These are phyloP conservation scores for Tetrahymena malaccensis DNA, from an alignment of 73 alveolate genomes.

Conservation along the genomic window DNA sequence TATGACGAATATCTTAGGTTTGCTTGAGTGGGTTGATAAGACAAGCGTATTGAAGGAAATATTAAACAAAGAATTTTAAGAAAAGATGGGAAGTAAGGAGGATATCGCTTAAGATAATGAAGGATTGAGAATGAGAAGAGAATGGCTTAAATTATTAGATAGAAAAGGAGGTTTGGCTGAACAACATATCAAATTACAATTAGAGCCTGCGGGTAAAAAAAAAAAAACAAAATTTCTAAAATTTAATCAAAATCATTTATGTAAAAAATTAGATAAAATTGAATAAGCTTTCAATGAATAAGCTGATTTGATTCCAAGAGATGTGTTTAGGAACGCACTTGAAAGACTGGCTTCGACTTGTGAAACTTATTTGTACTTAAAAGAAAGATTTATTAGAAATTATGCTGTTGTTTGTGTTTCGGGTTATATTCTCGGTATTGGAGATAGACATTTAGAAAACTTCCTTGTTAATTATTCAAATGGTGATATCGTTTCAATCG, in stretches of 20 bases:
- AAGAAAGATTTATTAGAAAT: conserved; percentile 80
- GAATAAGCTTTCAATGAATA: conserved; percentile 57
- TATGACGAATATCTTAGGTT: conserved; percentile 89
- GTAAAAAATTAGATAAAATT: neutral
- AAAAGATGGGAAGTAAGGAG: conserved; percentile 60
- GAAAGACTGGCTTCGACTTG: conserved; percentile 76
- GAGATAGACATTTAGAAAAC: conserved; percentile 98
- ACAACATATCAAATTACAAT: conserved; percentile 43
- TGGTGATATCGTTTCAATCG: conserved; percentile 91
- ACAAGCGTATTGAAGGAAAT: conserved; percentile 82
- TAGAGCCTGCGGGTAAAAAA: conserved; percentile 35
- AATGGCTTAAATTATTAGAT: neutral
- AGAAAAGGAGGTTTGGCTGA: neutral
- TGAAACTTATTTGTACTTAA: conserved; percentile 78
- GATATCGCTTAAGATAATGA: conserved; percentile 15
- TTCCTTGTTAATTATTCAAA: conserved; percentile 80
- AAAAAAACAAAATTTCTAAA: neutral
- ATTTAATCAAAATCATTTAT: neutral
- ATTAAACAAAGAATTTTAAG: conserved; percentile 70
- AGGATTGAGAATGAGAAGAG: neutral
- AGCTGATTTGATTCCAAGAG: conserved; percentile 76
- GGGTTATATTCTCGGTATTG: conserved; percentile 95
- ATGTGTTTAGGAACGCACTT: conserved; percentile 82
- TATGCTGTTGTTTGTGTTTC: conserved; percentile 86
- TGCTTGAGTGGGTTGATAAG: conserved; percentile 95